Base-by-base conservation (phyloP, 352 stramenopile genomes). In the Globisporangium uncinulatum region DNA sequence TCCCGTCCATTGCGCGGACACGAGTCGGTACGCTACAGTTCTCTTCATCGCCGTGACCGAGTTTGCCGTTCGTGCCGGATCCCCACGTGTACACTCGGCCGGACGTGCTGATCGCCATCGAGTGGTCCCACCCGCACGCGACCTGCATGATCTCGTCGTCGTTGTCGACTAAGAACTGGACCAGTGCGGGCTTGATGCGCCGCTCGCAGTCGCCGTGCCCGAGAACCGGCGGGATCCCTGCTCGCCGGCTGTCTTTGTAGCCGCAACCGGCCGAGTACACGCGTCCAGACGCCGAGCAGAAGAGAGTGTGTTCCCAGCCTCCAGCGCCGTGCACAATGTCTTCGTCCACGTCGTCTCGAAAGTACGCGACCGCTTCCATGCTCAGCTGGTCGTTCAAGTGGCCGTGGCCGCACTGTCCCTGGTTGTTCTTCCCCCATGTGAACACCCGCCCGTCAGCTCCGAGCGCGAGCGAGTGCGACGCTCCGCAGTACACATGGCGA, bases 361-460 rank as follows among this genome's bases (percentile, higher is more conserved):
- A 94, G 47, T 65, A 76, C 32, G 59, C 54, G 44, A 94, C 68
- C 51, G 87, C 71, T 32, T 80, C 67, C 19, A 83, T 66, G 0
- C 46, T 75, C 52, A 76, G 71, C 37, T 89, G 76, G 51, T 94
- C 84, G 41, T 88, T 88, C 0, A 77, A 87, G 50, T 91, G 79
- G 0, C 80, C 84, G 61, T 88, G 82, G 0, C 85, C 85, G 24
- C 81, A 93, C 57, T 95, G 85, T 0, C 85, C 85, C 51, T 95
- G 85, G 36, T 93, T 93, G 47, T 95, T 95, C 53, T 93, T 92
- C 10, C 85, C 85, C 85, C 85, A 95, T 3, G 70, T 51, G 51
- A 81, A 92, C 1, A 60, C 66, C 29, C 57, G 69, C 15, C 85
- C 85, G 43, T 89, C 69, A 9, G 52, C 68, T 8, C 75, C 78